Base-by-base conservation (phyloP, 805 yeast genomes). In the Wickerhamiella siamensis region DNA sequence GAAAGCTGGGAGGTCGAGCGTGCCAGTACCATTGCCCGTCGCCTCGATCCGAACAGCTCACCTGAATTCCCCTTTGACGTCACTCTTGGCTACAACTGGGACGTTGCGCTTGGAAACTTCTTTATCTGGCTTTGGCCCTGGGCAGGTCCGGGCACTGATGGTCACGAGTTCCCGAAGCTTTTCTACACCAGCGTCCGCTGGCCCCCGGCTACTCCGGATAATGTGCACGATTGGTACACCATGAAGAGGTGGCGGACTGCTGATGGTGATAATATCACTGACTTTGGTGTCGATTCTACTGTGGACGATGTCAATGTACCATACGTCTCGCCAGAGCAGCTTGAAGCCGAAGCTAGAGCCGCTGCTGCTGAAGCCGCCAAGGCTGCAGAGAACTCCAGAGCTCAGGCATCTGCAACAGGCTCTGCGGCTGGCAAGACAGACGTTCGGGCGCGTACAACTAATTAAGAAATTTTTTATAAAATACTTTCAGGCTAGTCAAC, bases 1-100 rank as follows among this genome's bases (percentile, higher is more conserved):
- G 98, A 88, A 61, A 65, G 71, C 2, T 88, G 98, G 98, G 97
- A 88, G 53, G 59, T 66, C 59, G 97, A 91, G 49, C 69, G 97
- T 50, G 66, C 83, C 2, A 84, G 75, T 40, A 63, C 75, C 3
- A 80, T 80, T 47, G 71, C 75, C 44, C 67, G 72, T 15, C 51
- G 61, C 5, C 6, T 24, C 29, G 29, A 24, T 12, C 29, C 29
- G 10, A 48, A 46, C 22, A 40, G 59, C 24, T 43, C 43, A 6
- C 48, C 47, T 2, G 71, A 81, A 1, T 88, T 91, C 57, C 97
- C 97, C 0, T 88, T 86, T 57, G 93, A 87, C 53, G 56, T 74
- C 4, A 83, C 83, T 4, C 53, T 75, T 2, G 66, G 66, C 63
- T 49, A 58, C 0, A 88, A 88, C 54, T 39, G 75, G 5, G 44